Conservation (phyloP, 1,284 basidiomycete genomes). For the Ganoderma multipileum region DNA sequence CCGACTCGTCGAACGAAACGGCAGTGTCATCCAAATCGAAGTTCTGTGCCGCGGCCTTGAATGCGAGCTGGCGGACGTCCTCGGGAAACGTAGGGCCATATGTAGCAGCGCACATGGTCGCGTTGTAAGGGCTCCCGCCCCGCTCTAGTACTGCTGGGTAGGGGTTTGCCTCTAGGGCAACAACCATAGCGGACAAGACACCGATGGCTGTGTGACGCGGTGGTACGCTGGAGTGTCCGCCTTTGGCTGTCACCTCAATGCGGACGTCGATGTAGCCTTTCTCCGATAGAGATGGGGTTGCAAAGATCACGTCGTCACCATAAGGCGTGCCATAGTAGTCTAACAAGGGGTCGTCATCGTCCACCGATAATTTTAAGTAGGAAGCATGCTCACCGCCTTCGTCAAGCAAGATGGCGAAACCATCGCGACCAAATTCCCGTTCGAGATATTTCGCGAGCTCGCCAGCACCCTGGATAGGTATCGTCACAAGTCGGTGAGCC, state of each 20-base stretch:
- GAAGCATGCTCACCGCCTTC: constrained; percentile 47
- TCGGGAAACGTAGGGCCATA: constrained; percentile 33
- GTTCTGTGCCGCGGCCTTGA: constrained; percentile 34
- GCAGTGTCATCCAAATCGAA: neutral
- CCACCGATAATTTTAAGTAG: neutral
- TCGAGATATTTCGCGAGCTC: constrained; percentile 53
- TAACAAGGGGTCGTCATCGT: constrained; percentile 27
- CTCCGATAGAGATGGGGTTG: constrained; percentile 61
- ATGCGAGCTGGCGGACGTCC: constrained; percentile 26
- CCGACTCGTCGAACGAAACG: neutral
- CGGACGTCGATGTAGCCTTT: constrained; percentile 69
- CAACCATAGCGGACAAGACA: constrained; percentile 55
- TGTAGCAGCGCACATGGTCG: constrained; percentile 35
- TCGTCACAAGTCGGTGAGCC: neutral
- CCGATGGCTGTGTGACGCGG: constrained; percentile 65
- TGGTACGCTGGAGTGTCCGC: constrained; percentile 73
- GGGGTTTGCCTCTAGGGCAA: constrained; percentile 55
- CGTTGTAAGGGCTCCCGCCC: constrained; percentile 32
- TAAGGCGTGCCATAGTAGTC: constrained; percentile 41
- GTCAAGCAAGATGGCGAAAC: constrained; percentile 61
- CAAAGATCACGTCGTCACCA: constrained; percentile 48
- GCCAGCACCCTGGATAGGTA: constrained; percentile 51
- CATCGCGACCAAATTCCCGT: constrained; percentile 55
- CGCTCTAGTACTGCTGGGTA: constrained; percentile 43
- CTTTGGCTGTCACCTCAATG: constrained; percentile 55